Percentiles rank a stretch among this genome's conserved stretches.
These are phyloP conservation scores for Penicillium crustosum DNA, from an alignment of 2,329 filamentous ascomycete species.

Conservation along the genomic window DNA sequence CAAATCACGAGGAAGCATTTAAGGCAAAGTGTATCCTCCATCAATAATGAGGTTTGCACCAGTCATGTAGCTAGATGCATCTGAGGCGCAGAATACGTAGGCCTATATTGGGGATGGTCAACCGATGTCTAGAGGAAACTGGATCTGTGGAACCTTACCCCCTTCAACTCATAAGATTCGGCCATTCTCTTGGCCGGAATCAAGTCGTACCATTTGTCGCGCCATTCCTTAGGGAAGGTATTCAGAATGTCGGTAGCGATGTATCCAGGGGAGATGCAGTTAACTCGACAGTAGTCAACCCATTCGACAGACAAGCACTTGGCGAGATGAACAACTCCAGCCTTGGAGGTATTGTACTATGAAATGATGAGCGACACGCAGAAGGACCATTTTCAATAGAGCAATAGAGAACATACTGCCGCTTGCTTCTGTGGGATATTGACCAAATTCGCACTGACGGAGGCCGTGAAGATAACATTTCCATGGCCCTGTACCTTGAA, in stretches of 20 bases:
- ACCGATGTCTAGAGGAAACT: background rate
- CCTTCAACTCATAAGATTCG: conserved; percentile 42
- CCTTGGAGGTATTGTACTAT: conserved; percentile 42
- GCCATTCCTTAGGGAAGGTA: conserved; percentile 38
- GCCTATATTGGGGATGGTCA: conserved; percentile 22
- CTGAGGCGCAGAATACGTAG: conserved; percentile 48
- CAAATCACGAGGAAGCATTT: background rate
- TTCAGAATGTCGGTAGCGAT: conserved; percentile 43
- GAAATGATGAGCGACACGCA: background rate
- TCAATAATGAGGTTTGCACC: conserved; percentile 51
- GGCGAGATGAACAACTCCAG: conserved; percentile 38
- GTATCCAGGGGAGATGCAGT: conserved; percentile 43
- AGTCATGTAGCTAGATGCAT: conserved; percentile 52
- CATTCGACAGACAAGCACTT: conserved; percentile 43
- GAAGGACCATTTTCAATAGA: background rate
- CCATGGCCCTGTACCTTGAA: conserved; percentile 39
- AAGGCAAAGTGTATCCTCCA: conserved; percentile 47
- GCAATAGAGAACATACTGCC: conserved; percentile 21
- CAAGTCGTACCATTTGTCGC: conserved; percentile 41
- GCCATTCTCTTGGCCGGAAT: conserved; percentile 42
- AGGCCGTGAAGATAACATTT: conserved; percentile 43
- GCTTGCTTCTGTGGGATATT: conserved; percentile 44
- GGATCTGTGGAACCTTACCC: conserved; percentile 22
- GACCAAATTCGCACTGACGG: conserved; percentile 40
- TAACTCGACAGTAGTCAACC: conserved; percentile 43